Conservation (phyloP, 163 green algal species). For the Smithsoniella earleae region DNA sequence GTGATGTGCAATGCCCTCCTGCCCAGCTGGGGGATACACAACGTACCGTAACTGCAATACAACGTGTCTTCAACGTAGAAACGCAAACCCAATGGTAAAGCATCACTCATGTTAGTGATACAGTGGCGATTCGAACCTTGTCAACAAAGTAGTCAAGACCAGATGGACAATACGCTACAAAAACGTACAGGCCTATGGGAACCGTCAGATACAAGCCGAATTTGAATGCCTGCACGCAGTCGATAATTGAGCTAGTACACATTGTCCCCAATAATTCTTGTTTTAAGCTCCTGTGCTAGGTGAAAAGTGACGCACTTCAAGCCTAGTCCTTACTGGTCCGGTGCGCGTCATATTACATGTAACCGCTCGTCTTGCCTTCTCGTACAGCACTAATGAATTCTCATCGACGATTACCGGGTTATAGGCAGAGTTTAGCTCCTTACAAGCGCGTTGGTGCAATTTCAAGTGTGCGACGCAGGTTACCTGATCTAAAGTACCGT, state of each 20-base stretch:
- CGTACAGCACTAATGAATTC: too few species aligned
- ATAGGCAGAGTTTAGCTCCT: too few species aligned
- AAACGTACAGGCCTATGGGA: slow-evolving; percentile 65
- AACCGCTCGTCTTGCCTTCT: too few species aligned
- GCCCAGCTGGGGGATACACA: neutral
- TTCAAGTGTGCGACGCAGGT: too few species aligned
- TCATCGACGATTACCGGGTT: too few species aligned
- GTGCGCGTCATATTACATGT: too few species aligned
- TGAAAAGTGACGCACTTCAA: neutral
- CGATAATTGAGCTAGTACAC: neutral
- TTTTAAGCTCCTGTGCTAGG: neutral
- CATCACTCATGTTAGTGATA: neutral
- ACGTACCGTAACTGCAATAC: slow-evolving; percentile 15
- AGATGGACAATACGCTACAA: slow-evolving; percentile 51
- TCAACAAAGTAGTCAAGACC: slow-evolving; percentile 65
- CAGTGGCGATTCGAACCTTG: too few species aligned
- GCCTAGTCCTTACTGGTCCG: neutral
- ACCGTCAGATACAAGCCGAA: slow-evolving; percentile 75
- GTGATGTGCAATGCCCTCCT: slow-evolving; percentile 18
- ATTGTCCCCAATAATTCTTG: neutral
- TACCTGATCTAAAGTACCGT: too few species aligned
- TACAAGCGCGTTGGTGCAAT: too few species aligned
- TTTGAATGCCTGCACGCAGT: slow-evolving; percentile 69
- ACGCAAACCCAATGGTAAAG: too few species aligned
- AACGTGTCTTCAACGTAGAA: neutral